Evolutionary conservation across 352 stramenopile genomes (phyloP).

Genomic region (Phytophthora tubulina): DNA sequence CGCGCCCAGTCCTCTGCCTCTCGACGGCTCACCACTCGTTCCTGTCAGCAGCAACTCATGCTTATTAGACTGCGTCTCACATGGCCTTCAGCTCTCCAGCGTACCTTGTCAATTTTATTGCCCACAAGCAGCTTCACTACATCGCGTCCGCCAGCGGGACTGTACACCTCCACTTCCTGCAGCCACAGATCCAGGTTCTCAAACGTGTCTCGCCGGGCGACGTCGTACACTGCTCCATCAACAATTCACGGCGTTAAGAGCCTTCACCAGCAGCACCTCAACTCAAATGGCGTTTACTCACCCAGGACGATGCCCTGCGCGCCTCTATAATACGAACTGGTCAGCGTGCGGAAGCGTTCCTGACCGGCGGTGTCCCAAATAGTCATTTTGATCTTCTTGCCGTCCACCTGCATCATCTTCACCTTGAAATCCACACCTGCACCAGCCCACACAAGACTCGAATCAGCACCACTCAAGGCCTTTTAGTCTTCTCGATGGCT

Average conservation of each 20-base stretch:
- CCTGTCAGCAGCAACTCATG: constrained; percentile 60
- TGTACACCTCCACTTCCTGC: constrained; percentile 98
- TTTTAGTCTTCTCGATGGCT: too few species aligned
- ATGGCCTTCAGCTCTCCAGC: neutral
- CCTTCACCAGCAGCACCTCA: neutral
- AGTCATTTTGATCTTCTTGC: constrained; percentile 98
- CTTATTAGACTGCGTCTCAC: constrained; percentile 1
- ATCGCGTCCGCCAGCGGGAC: constrained; percentile 93
- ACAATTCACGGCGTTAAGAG: constrained; percentile 12
- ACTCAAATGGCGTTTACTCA: constrained; percentile 39
- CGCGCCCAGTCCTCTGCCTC: constrained; percentile 96
- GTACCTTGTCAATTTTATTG: constrained; percentile 96
- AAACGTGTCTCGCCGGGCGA: constrained; percentile 97
- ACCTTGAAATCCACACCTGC: constrained; percentile 97
- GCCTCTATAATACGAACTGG: constrained; percentile 97
- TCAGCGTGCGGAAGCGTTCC: constrained; percentile 98
- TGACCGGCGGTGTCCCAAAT: constrained; percentile 99
- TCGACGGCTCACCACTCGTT: constrained; percentile 92
- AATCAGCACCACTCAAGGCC: neutral
- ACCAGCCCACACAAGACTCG: constrained; percentile 1
- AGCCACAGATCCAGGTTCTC: constrained; percentile 98
- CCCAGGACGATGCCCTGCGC: constrained; percentile 97
- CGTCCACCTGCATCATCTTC: constrained; percentile 97
- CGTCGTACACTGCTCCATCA: constrained; percentile 93
- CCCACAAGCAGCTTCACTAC: constrained; percentile 98